phyloP scores from a whole-genome alignment of 108 stramenopile species.

The Ochromonas danica region DNA sequence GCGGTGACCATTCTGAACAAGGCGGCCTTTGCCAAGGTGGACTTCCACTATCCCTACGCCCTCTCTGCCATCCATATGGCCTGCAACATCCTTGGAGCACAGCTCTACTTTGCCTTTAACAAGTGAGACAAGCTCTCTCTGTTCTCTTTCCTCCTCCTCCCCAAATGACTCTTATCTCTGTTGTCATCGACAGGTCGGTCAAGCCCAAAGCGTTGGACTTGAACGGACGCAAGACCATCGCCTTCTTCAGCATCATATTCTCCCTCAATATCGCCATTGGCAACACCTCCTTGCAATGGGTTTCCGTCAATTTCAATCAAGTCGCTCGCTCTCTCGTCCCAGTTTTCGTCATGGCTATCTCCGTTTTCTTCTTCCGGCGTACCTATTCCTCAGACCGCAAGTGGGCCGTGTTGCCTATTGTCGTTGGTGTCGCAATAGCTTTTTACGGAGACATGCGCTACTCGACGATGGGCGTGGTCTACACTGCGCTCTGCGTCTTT shows the following conservation, averaged over 20 bases:
- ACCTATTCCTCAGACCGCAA: slow-evolving; percentile 41
- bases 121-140: slow-evolving; percentile 50
- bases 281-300: slow-evolving; percentile 67
- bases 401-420: slow-evolving; percentile 44
- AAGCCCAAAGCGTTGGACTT: slow-evolving; percentile 41
- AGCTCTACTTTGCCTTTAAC: slow-evolving; percentile 29
- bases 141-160: no score
- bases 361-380: slow-evolving; percentile 45
- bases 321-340: slow-evolving; percentile 70
- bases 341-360: slow-evolving; percentile 68
- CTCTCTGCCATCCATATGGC: slow-evolving; percentile 77
- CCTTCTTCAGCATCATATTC: slow-evolving; percentile 70
- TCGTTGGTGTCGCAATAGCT: slow-evolving; percentile 43
- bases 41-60: slow-evolving; percentile 81
- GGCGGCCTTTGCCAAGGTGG: slow-evolving; percentile 69
- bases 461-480: slow-evolving; percentile 29
- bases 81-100: slow-evolving; percentile 61
- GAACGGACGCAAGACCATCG: slow-evolving; percentile 55
- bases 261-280: slow-evolving; percentile 80
- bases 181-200: not conserved
- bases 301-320: slow-evolving; percentile 83
- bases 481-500: slow-evolving; percentile 41
- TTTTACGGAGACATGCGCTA: slow-evolving; percentile 46
- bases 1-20: slow-evolving; percentile 81
- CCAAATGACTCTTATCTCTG: no score